Base-by-base conservation (phyloP, 192 early-diverging fungal genomes). In the Mortierella claussenii region DNA sequence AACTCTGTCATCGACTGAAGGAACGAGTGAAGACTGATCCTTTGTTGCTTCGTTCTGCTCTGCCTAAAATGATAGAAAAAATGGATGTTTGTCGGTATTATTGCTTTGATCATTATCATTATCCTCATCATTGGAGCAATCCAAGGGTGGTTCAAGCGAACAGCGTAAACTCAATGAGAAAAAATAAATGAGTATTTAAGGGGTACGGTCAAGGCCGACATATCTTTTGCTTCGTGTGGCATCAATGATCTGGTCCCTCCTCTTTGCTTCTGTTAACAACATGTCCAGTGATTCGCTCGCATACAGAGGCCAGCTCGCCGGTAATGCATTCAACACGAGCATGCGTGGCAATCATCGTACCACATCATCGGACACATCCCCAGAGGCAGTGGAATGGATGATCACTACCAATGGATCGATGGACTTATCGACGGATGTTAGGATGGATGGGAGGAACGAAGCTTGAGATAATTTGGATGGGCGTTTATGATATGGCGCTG, bases 261-360 rank as follows among this genome's bases (percentile, higher is more conserved):
- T 61, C 59, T 69, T 46, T 61, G 43, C 64, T 55, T 46, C 49
- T 60, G 59, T 54, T 55, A 32, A 43, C 51, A 69, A 48, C 57
- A 69, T 69, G 58, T 61, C 59, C 50, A 69, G 55, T 61, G 68
- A 69, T 54, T 49, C 43, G 24, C 33, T 69, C 32, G 37, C 56
- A 34, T 69, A 69, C 55, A 60, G 68, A 52, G 68, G 68, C 40
- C 68, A 69, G 45, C 59, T 69, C 30, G 68, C 46, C 45, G 68
- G 68, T 69, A 60, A 30, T 59, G 37, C 59, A 54, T 42, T 43
- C 53, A n/a, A n/a, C 59, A 44, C 20, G 15, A 30, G 20, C 51
- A 23, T 44, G 27, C 27, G 17, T 26, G 27, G 23, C 9, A 26
- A 8, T 13, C 5, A 3, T 12, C 9, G 2, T 24, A 20, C 23